Conservation (phyloP, 208 protist genomes). For the Trichomonas tenax region DNA sequence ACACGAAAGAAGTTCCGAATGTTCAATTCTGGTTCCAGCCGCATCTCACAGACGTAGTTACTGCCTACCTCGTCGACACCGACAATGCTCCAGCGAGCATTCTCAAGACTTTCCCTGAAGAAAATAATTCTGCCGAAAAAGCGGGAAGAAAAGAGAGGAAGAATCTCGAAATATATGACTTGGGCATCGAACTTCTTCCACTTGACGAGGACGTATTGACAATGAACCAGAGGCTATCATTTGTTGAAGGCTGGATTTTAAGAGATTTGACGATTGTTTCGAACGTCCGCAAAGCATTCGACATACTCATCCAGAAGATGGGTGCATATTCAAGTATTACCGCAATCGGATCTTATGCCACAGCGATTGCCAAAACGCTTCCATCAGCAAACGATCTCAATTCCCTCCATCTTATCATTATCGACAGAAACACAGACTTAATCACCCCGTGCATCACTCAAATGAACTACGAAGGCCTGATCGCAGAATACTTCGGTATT, state of each 20-base stretch:
- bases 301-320: neutral
- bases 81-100: neutral
- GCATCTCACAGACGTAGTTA: neutral
- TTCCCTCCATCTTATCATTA: neutral
- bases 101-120: neutral
- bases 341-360: neutral
- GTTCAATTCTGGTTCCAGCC: constrained; percentile 4
- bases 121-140: neutral
- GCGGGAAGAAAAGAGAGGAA: neutral
- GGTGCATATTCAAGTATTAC: neutral
- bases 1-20: neutral
- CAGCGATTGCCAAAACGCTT: neutral
- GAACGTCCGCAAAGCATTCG: neutral
- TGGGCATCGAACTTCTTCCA: neutral
- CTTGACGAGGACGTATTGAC: neutral
- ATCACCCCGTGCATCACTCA: neutral
- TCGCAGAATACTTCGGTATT: constrained; percentile 9
- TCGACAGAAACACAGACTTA: neutral
- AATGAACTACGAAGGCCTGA: constrained; percentile 13
- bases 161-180: neutral
- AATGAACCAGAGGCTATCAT: neutral
- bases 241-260: neutral
- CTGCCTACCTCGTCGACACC: neutral
- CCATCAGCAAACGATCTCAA: neutral
- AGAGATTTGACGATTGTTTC: neutral